Base-by-base conservation (phyloP, 306 rosid genomes). In the Cicer arietinum region DNA sequence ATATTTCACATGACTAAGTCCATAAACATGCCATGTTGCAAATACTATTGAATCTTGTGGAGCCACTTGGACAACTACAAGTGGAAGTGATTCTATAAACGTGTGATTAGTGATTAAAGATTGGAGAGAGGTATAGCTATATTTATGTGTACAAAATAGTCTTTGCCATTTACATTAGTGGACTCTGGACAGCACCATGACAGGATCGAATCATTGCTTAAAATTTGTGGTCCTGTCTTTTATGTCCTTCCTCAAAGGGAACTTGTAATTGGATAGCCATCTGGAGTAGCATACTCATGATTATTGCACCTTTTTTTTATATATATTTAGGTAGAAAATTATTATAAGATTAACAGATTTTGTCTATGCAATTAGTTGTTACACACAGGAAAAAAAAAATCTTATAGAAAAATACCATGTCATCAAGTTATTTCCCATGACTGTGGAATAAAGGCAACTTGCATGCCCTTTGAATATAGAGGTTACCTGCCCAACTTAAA, bases 1-100 rank as follows among this genome's bases (percentile, higher is more conserved):
- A 50, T 9, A 18, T 37, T 67, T 84, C 71, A 71, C 40, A 14
- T 48, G 73, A 40, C 43, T 35, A 41, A 48, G 69, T 41, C 44
- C 41, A 73, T 10, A 71, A 71, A 41, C 50, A 37, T 77, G 80
- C 77, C 86, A 82, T 79, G 82, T 78, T 30, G 69, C 79, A 39
- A 30, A 67, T 63, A 71, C 43, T 14, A 37, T 67, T 61, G 35
- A 85, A 79, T 66, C 10, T 35, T 10, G 20, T 35, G 50, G 64
- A 70, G 76, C 84, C 76, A 81, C 69, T 18, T 75, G 74, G 37
- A 76, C 16, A 60, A 10, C 11, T 48, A 75, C 74, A 61, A 77
- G 74, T 78, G 77, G 47, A 25, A 69, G 63, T 44, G 73, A 81
- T 76, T 63, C 37, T 20, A 48, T 20, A 25, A 75, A 10, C 18